Evolutionary conservation across 345 rosid genomes (phyloP).

Genomic region (Eucalyptus caleyi): DNA sequence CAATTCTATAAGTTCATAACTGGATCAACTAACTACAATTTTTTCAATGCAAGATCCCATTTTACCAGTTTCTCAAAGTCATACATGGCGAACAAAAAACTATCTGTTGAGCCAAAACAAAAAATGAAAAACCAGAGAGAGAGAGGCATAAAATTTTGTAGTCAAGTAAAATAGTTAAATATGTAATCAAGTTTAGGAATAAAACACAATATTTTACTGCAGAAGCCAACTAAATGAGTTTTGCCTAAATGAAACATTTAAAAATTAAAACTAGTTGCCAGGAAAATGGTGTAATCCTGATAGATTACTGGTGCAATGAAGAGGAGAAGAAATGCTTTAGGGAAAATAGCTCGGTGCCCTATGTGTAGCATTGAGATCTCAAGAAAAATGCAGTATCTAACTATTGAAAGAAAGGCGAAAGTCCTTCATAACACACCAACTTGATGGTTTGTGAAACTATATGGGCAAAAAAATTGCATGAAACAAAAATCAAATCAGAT

Average conservation of each 20-base stretch:
- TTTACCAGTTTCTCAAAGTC: neutral
- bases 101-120: neutral
- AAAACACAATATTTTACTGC: neutral
- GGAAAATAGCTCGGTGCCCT: neutral
- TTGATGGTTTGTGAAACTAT: neutral
- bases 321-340: neutral
- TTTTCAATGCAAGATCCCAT: neutral
- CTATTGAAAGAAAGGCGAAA: neutral
- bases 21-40: neutral
- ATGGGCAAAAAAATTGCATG: neutral
- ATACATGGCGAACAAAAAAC: neutral
- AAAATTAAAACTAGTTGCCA: neutral
- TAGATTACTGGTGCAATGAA: neutral
- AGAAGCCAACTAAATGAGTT: neutral
- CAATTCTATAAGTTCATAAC: neutral
- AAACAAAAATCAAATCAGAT: neutral
- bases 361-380: neutral
- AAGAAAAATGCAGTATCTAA: neutral
- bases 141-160: neutral
- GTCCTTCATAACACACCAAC: neutral
- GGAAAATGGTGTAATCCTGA: neutral
- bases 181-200: neutral
- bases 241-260: neutral
- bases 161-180: neutral
- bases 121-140: neutral